Evolutionary conservation across 257 asterid genomes (phyloP).

Genomic region (Ajuga chamaepitys): DNA sequence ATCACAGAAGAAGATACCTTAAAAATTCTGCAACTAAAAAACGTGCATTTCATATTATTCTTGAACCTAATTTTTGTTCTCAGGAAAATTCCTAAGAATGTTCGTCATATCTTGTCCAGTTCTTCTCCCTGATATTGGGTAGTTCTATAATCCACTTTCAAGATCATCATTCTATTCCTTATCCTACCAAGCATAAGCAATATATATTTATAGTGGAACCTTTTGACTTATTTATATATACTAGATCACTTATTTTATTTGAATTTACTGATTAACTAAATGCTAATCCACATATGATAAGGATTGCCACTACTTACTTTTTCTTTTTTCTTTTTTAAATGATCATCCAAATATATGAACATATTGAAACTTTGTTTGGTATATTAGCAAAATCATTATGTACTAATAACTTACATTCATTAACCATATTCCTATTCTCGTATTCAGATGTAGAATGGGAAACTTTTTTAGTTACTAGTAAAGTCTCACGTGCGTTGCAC

Average conservation of each 20-base stretch:
- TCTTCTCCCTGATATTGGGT: background rate
- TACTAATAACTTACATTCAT: too few species aligned
- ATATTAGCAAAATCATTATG: too few species aligned
- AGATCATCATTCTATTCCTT: conserved; percentile 14
- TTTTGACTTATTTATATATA: conserved; percentile 14
- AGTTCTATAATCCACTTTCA: conserved; percentile 7
- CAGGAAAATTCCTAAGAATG: conserved; percentile 3
- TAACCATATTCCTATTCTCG: too few species aligned
- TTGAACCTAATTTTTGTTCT: conserved; percentile 15
- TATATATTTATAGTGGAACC: conserved; percentile 22
- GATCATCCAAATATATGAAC: too few species aligned
- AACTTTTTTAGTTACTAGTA: too few species aligned
- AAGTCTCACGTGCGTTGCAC: too few species aligned
- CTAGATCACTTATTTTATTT: background rate
- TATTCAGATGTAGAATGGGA: too few species aligned
- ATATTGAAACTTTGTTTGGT: too few species aligned
- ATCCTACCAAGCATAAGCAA: background rate
- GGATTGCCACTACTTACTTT: conserved; percentile 20
- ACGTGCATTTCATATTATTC: background rate
- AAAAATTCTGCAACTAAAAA: background rate
- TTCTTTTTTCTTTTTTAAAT: too few species aligned
- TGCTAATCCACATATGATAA: background rate
- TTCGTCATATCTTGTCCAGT: conserved; percentile 15
- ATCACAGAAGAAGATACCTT: background rate
- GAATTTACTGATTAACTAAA: background rate